Evolutionary conservation across 2,329 filamentous ascomycete species (phyloP).

Genomic region (Acephala macrosclerotiorum): DNA sequence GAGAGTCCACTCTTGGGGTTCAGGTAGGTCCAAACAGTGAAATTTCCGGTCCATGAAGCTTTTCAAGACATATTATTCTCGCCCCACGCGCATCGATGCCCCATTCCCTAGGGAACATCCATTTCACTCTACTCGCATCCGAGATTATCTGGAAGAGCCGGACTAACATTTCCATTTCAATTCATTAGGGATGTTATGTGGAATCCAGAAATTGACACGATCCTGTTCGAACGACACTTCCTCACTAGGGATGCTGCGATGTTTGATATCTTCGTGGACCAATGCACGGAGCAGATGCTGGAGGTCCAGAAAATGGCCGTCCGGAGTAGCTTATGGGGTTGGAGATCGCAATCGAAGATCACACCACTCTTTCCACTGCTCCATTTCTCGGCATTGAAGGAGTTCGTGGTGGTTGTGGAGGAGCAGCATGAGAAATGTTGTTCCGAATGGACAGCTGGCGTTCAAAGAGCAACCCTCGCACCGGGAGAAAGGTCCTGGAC

Average conservation of each 20-base stretch:
- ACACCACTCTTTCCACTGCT: background rate
- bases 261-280: background rate
- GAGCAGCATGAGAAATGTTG: background rate
- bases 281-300: background rate
- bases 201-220: conserved; percentile 3
- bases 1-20: background rate
- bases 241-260: background rate
- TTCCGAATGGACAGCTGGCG: background rate
- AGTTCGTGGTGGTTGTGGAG: background rate
- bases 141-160: too few relatives aligned
- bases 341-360: background rate
- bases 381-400: background rate
- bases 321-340: background rate
- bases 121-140: too few relatives aligned
- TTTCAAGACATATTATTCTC: too few relatives aligned
- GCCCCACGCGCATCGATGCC: too few relatives aligned
- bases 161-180: too few relatives aligned
- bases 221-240: background rate
- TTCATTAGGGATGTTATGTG: background rate
- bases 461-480: background rate
- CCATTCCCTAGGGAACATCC: too few relatives aligned
- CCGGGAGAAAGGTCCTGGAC: background rate
- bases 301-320: background rate
- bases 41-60: too few relatives aligned
- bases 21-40: background rate